Conservation (phyloP, 2,329 filamentous ascomycete species). For the Chrysoporthe puriensis region DNA sequence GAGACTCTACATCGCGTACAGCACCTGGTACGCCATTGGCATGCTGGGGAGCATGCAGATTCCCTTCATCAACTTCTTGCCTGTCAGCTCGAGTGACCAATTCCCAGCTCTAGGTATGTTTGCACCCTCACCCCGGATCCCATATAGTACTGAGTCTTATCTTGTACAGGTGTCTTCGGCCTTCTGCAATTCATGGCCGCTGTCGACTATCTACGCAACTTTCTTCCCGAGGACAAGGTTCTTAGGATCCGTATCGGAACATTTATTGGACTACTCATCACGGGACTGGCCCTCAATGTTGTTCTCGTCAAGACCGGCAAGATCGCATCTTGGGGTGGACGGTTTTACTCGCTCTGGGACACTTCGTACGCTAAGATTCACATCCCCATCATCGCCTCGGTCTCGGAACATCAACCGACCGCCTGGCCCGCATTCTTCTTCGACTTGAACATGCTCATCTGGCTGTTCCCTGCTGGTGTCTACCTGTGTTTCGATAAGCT, state of each 20-base stretch:
- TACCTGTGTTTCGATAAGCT: conserved; percentile 97
- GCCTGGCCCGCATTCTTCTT: conserved; percentile 99
- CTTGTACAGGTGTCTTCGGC: conserved; percentile 78
- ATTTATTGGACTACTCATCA: conserved; percentile 72
- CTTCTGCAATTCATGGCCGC: conserved; percentile 92
- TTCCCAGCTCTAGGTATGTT: conserved; percentile 89
- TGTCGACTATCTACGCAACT: conserved; percentile 86
- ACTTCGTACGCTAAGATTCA: conserved; percentile 99
- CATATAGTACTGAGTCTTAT: conserved; percentile 29
- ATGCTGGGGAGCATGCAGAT: conserved; percentile 99
- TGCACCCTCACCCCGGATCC: background rate
- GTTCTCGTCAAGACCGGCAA: conserved; percentile 83
- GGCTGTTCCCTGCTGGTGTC: conserved; percentile 97
- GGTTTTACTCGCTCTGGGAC: conserved; percentile 99
- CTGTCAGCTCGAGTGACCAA: conserved; percentile 95
- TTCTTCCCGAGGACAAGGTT: conserved; percentile 91
- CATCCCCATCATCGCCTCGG: conserved; percentile 99
- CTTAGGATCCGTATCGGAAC: conserved; percentile 82
- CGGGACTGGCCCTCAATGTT: conserved; percentile 80
- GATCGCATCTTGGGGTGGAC: conserved; percentile 96
- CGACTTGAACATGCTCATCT: conserved; percentile 96
- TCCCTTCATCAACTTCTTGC: conserved; percentile 96
- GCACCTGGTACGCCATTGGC: conserved; percentile 95
- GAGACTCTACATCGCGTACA: conserved; percentile 93
- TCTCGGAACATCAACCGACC: conserved; percentile 98